Conservation (phyloP, 139 green algal genomes). For the Raphidocelis subcapitata region DNA sequence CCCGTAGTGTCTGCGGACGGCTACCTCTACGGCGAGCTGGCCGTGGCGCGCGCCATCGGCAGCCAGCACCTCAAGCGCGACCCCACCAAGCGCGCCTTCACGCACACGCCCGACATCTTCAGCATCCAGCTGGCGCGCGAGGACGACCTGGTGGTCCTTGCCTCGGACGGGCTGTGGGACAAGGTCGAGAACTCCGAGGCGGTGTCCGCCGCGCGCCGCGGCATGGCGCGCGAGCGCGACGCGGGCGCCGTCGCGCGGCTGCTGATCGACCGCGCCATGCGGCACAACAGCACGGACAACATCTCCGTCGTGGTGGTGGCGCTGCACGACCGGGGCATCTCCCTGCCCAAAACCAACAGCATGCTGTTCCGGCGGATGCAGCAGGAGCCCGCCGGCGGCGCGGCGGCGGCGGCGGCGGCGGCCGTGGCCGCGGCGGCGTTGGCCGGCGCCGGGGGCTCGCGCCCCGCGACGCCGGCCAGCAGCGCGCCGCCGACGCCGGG, state of each 20-base stretch:
- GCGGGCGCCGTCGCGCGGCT: background rate
- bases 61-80: slow-evolving; percentile 20
- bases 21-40: slow-evolving; percentile 44
- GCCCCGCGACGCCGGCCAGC: background rate
- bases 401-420: background rate
- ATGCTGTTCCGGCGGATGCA: slow-evolving; percentile 23
- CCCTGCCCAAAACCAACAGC: slow-evolving; percentile 32
- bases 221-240: slow-evolving; percentile 10
- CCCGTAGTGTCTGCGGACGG: background rate
- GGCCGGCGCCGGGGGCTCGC: background rate
- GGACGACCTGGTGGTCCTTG: slow-evolving; percentile 65
- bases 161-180: slow-evolving; percentile 56
- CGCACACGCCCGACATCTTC: slow-evolving; percentile 10
- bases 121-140: slow-evolving; percentile 17
- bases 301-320: slow-evolving; percentile 21
- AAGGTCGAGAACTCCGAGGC: slow-evolving; percentile 29
- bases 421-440: background rate
- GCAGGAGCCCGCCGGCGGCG: background rate
- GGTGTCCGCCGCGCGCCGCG: slow-evolving; percentile 2
- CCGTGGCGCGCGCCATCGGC: slow-evolving; percentile 36
- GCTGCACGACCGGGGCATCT: slow-evolving; percentile 22
- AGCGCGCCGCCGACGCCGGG: background rate
- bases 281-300: slow-evolving; percentile 18
- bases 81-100: slow-evolving; percentile 27
- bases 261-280: slow-evolving; percentile 22